Conservation (phyloP, 2,329 filamentous ascomycete genomes). For the Mariannaea elegans region DNA sequence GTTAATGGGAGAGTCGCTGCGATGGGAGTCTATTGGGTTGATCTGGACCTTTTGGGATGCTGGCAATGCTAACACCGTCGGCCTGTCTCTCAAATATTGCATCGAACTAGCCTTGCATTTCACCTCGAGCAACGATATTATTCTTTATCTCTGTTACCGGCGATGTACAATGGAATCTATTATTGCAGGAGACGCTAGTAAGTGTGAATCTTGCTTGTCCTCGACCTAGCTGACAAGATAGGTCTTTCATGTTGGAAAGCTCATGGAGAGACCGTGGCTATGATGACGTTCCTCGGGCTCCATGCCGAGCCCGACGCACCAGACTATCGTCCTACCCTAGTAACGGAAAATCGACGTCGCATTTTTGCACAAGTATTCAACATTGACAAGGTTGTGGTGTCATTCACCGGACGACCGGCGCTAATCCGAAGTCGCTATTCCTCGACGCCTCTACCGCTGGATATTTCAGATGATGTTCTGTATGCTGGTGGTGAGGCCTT, state of each 20-base stretch:
- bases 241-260: constrained; percentile 50
- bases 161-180: constrained; percentile 48
- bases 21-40: constrained; percentile 56
- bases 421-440: constrained; percentile 28
- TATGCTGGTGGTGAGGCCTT: not conserved
- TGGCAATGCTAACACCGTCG: constrained; percentile 1
- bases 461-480: constrained; percentile 11
- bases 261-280: constrained; percentile 48
- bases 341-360: constrained; percentile 45
- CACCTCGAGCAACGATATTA: constrained; percentile 46
- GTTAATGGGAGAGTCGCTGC: constrained; percentile 48
- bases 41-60: constrained; percentile 43
- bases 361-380: constrained; percentile 46
- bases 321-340: constrained; percentile 44
- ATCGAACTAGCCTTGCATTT: constrained; percentile 44
- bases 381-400: constrained; percentile 49
- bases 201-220: constrained; percentile 22
- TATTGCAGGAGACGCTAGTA: constrained; percentile 51
- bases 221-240: constrained; percentile 22
- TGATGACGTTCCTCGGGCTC: constrained; percentile 49
- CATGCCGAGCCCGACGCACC: constrained; percentile 39
- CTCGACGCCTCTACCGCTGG: constrained; percentile 10
- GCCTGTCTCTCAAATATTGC: constrained; percentile 40
- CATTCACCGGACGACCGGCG: constrained; percentile 54
- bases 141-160: constrained; percentile 50